phyloP scores from a whole-genome alignment of 2,329 filamentous ascomycete genomes.

The Colletotrichum chrysophilum region DNA sequence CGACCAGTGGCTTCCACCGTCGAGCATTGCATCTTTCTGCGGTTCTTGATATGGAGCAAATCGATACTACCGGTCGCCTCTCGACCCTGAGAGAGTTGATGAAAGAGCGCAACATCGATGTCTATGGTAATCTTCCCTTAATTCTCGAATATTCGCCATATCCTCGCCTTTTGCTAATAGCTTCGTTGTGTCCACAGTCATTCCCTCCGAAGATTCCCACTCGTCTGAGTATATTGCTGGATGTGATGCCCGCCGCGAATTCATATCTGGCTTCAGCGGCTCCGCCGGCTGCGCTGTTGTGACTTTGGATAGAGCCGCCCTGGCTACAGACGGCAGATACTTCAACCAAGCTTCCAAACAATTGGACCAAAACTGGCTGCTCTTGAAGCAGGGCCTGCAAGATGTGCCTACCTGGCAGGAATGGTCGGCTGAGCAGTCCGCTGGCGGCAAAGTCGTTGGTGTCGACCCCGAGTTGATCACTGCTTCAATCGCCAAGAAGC shows the following conservation, averaged over 20 bases:
- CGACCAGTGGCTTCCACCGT: background rate
- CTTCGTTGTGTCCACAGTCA: slow-evolving; percentile 61
- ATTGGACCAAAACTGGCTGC: slow-evolving; percentile 87
- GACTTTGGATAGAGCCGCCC: slow-evolving; percentile 82
- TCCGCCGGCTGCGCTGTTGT: slow-evolving; percentile 94
- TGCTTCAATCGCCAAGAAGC: slow-evolving; percentile 65
- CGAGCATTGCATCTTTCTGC: background rate
- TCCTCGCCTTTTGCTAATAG: slow-evolving; percentile 37
- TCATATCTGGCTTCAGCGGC: slow-evolving; percentile 92
- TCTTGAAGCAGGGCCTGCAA: slow-evolving; percentile 91
- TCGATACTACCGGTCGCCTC: slow-evolving; percentile 81
- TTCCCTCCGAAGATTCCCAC: slow-evolving; percentile 96
- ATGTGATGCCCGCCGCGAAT: slow-evolving; percentile 91
- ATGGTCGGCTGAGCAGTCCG: slow-evolving; percentile 88
- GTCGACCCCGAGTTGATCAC: slow-evolving; percentile 91
- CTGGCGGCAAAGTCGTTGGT: slow-evolving; percentile 84
- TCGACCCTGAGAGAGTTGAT: slow-evolving; percentile 81
- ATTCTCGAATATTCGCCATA: background rate
- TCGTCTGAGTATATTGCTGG: slow-evolving; percentile 97
- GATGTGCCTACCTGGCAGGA: slow-evolving; percentile 98
- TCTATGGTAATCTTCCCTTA: slow-evolving; percentile 72
- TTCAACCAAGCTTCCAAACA: slow-evolving; percentile 96
- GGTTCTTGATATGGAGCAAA: slow-evolving; percentile 68
- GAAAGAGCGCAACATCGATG: slow-evolving; percentile 83
- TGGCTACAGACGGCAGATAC: slow-evolving; percentile 95